Evolutionary conservation across 2,329 filamentous ascomycete genomes (phyloP).

Genomic region (Septoria linicola): DNA sequence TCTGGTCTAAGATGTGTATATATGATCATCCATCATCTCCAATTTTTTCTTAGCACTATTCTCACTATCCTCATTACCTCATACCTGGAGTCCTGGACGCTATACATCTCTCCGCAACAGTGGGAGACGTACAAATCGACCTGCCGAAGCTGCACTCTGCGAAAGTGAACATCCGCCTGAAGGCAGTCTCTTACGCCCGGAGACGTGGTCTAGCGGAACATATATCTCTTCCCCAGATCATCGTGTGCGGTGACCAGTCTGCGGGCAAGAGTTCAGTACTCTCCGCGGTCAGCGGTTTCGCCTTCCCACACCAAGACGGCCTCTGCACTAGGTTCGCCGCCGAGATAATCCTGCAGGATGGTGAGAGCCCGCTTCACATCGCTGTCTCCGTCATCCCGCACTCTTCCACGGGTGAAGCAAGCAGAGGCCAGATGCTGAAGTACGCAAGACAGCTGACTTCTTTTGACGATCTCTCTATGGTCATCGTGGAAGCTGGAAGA

Average conservation of each 20-base stretch:
- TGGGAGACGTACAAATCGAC: no score
- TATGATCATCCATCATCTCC: no score
- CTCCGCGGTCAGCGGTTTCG: slow-evolving; percentile 57
- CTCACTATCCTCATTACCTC: no score
- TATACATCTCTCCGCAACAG: no score
- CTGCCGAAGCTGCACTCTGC: no score
- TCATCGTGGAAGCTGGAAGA: no score
- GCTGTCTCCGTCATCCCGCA: slow-evolving; percentile 28
- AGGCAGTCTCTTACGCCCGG: no score
- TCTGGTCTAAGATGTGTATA: no score
- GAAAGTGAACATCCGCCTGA: no score
- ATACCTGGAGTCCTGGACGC: no score
- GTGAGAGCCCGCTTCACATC: slow-evolving; percentile 6
- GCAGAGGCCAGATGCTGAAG: slow-evolving; percentile 22
- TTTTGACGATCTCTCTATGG: no score
- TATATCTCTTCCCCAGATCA: slow-evolving; percentile 37
- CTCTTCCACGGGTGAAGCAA: slow-evolving; percentile 7
- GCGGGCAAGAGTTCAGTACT: slow-evolving; percentile 63
- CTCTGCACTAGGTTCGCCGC: slow-evolving; percentile 52
- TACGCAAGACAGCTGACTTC: background rate
- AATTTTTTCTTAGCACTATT: no score
- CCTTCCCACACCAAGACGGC: slow-evolving; percentile 55
- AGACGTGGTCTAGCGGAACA: slow-evolving; percentile 45
- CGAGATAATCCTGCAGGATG: slow-evolving; percentile 30
- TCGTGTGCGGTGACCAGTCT: slow-evolving; percentile 61